Conservation (phyloP, 805 yeast genomes). For the Cyberlindnera subsufficiens region DNA sequence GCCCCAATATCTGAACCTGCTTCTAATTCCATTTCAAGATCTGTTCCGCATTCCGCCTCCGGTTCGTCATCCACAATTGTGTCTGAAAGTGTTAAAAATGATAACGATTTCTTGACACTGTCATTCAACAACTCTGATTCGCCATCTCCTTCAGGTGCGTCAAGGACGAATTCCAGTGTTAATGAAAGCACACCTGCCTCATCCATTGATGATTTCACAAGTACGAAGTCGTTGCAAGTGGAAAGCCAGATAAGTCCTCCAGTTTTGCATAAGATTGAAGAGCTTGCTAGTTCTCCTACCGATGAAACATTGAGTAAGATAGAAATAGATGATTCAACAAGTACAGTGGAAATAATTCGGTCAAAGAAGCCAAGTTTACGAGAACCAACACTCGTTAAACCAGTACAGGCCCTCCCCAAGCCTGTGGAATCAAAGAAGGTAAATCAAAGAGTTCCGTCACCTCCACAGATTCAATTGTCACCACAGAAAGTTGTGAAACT, state of each 20-base stretch:
- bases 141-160: conserved; percentile 23
- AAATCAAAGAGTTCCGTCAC: background rate
- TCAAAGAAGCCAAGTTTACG: too few relatives aligned
- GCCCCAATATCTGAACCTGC: background rate
- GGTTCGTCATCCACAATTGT: conserved; percentile 3
- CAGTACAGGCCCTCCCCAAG: too few relatives aligned
- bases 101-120: background rate
- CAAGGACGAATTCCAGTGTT: conserved; percentile 20
- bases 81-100: background rate
- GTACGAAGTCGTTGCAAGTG: conserved; percentile 1
- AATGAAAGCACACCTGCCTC: conserved; percentile 25
- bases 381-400: too few relatives aligned
- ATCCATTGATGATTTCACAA: conserved; percentile 22
- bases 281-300: background rate
- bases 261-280: conserved; percentile 16
- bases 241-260: background rate
- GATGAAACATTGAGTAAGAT: background rate
- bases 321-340: background rate
- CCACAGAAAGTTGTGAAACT: background rate
- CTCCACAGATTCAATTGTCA: conserved; percentile 3
- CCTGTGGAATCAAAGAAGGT: background rate
- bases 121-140: conserved; percentile 15
- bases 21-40: background rate
- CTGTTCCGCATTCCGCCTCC: conserved; percentile 1
- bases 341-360: background rate